These are phyloP conservation scores for Coriolopsis trogii DNA, from an alignment of 1,284 basidiomycete genomes.

Conservation along the genomic window DNA sequence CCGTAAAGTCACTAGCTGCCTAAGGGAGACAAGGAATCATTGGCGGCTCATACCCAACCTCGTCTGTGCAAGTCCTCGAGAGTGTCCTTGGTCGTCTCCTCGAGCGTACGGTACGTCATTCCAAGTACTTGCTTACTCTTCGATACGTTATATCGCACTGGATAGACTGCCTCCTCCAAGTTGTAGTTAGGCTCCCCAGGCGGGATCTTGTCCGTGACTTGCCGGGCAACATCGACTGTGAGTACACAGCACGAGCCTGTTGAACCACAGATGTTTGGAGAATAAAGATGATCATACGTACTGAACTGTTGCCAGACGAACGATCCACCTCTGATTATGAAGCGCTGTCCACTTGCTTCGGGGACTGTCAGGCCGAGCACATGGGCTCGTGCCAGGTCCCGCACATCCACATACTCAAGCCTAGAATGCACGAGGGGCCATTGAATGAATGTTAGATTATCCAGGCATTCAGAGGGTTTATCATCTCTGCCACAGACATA, in stretches of 20 bases:
- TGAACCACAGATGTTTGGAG: background rate
- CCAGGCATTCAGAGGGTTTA: too few relatives aligned
- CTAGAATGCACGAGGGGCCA: background rate
- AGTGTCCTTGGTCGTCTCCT: slow-evolving; percentile 5
- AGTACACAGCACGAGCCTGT: background rate
- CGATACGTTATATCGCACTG: slow-evolving; percentile 50
- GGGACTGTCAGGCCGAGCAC: slow-evolving; percentile 44
- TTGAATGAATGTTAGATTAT: slow-evolving; percentile 26
- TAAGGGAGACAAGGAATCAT: background rate
- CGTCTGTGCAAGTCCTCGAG: slow-evolving; percentile 3
- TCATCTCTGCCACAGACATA: too few relatives aligned
- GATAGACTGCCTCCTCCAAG: slow-evolving; percentile 8
- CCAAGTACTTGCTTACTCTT: slow-evolving; percentile 70
- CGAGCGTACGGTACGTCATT: slow-evolving; percentile 55
- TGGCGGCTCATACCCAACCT: slow-evolving; percentile 20
- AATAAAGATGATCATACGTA: slow-evolving; percentile 37
- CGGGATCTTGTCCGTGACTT: slow-evolving; percentile 24
- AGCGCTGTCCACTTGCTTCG: slow-evolving; percentile 23
- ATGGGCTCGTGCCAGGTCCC: slow-evolving; percentile 62
- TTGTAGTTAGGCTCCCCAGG: slow-evolving; percentile 15
- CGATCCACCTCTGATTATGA: slow-evolving; percentile 14
- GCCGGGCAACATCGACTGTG: background rate
- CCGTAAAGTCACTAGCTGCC: background rate
- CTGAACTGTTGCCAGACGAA: slow-evolving; percentile 13
- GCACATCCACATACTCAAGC: slow-evolving; percentile 49